Evolutionary conservation across 176 grass and related monocot species (phyloP), one percentile per base, ranked within the genome.

Genomic region (Stipa capillata): DNA sequence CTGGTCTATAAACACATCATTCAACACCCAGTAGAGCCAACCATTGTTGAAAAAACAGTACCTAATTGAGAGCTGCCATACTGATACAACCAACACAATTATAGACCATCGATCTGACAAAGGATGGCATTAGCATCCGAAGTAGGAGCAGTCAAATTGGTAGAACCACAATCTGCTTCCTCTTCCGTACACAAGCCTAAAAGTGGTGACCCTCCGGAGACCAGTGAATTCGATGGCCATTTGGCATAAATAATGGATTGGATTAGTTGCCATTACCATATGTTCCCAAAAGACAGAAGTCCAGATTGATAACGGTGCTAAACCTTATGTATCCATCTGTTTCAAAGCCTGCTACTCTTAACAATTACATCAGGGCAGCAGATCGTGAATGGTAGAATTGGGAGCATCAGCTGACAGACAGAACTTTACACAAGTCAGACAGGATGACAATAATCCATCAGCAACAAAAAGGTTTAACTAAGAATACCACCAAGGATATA

Each of bases 351-450:
- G 40, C 60, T 69, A 76, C 60, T 33, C 33, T 36, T 27, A 52
- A 69, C 65, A 70, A 70, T 44, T 49, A 75, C 16, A 42, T 45
- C 18, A 6, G 23, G 11, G 24, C 2, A 63, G 13, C 77, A 68
- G 57, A 8, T 25, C n/a, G 11, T 53, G 27, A 72, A 63, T 71
- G 53, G 25, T 14, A 45, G 6, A 51, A 60, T 8, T 35, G 32
- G 28, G 45, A 72, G 13, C 18, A 62, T 63, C 70, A 39, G 82
- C 44, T 76, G 61, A 76, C 7, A 35, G 40, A 59, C 25, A 61
- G 6, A n/a, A 80, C 2, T 84, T 80, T 85, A 69, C 70, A 62
- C 45, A 41, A 33, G 28, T 65, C 80, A 76, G 57, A 80, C 32
- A 29, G 82, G 16, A 25, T 17, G 2, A 37, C 67, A 39, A 35